Percentiles rank a stretch among this genome's conserved stretches.
Conservation (phyloP, 75 land plant genomes). For the Pinus albicaulis region DNA sequence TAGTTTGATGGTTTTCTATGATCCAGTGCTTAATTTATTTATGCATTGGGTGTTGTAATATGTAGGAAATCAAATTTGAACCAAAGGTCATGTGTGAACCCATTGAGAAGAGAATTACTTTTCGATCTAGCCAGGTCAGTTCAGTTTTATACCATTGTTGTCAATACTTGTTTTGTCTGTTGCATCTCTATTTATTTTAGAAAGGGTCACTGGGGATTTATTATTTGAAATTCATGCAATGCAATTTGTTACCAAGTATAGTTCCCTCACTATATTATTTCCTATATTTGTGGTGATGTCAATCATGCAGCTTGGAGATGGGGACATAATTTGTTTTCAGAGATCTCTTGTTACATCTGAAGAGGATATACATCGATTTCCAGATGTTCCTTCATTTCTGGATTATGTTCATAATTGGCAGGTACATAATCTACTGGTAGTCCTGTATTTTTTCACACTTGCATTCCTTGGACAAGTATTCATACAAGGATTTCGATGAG, state of each 20-base stretch:
- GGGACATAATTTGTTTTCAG: slow-evolving; percentile 55
- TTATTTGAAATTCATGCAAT: neutral
- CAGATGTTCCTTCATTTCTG: slow-evolving; percentile 52
- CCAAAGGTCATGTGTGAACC: slow-evolving; percentile 53
- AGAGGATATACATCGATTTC: slow-evolving; percentile 40
- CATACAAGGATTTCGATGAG: slow-evolving; percentile 54
- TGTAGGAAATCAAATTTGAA: slow-evolving; percentile 55
- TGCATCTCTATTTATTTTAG: neutral
- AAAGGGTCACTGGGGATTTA: neutral
- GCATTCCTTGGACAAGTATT: too few species aligned
- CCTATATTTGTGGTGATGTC: neutral
- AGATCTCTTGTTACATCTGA: slow-evolving; percentile 22
- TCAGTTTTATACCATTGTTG: neutral
- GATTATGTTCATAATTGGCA: slow-evolving; percentile 45
- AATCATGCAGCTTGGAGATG: slow-evolving; percentile 41
- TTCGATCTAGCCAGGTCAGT: slow-evolving; percentile 44
- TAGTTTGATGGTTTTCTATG: neutral
- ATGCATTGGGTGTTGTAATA: neutral
- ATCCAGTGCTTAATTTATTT: neutral
- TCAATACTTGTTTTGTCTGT: neutral
- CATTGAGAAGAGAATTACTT: slow-evolving; percentile 41
- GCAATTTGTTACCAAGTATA: slow-evolving; percentile 66
- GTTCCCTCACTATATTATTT: neutral
- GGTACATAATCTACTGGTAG: slow-evolving; percentile 15
- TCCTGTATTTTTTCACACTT: too few species aligned